phyloP scores from a whole-genome alignment of 768 basidiomycete genomes.

The Tylopilus subfusipes region DNA sequence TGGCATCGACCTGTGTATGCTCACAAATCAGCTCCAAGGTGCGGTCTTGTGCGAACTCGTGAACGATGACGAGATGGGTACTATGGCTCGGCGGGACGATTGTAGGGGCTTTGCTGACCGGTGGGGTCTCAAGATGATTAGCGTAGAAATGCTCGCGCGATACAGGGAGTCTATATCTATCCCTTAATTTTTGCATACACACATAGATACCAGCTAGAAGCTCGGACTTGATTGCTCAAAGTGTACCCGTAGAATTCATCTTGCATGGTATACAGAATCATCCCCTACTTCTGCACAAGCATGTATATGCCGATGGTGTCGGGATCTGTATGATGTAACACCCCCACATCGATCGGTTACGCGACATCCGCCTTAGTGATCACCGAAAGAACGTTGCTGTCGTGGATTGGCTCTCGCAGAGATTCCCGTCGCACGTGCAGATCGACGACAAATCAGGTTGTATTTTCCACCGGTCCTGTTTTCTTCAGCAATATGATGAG shows the following conservation, averaged over 20 bases:
- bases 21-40: conserved; percentile 57
- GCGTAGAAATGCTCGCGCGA: conserved; percentile 77
- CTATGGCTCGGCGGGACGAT: conserved; percentile 94
- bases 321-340: too few relatives aligned
- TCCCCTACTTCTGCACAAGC: too few relatives aligned
- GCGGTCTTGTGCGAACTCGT: conserved; percentile 95
- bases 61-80: conserved; percentile 83
- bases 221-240: background rate
- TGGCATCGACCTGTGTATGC: conserved; percentile 78
- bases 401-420: too few relatives aligned
- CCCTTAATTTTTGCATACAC: background rate
- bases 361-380: too few relatives aligned
- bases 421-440: too few relatives aligned
- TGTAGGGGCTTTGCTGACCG: conserved; percentile 86
- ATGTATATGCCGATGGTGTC: background rate
- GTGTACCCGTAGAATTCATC: background rate
- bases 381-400: too few relatives aligned
- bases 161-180: conserved; percentile 21
- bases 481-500: too few relatives aligned
- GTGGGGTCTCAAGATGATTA: conserved; percentile 93
- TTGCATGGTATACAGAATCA: background rate
- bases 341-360: too few relatives aligned
- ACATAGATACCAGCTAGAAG: background rate
- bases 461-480: too few relatives aligned
- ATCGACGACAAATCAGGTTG: too few relatives aligned